Percentiles rank a stretch among this genome's conserved stretches.
These are phyloP conservation scores for Geum urbanum DNA, from an alignment of 306 rosid genomes.

Conservation along the genomic window DNA sequence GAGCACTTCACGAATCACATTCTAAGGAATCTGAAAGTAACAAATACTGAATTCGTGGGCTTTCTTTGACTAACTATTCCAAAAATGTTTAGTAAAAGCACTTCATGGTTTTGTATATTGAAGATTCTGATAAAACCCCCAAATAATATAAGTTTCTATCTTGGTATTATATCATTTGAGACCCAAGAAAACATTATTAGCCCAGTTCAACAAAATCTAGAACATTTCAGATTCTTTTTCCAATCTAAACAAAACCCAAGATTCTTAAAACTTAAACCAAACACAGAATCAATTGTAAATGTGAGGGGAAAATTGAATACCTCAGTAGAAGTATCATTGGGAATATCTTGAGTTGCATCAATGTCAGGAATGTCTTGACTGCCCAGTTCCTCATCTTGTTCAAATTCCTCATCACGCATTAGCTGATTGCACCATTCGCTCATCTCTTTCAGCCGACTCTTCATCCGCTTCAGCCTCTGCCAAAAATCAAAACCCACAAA, in stretches of 20 bases:
- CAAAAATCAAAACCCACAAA: not conserved
- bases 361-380: not conserved
- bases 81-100: too few species aligned
- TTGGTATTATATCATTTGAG: not conserved
- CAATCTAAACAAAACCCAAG: not conserved
- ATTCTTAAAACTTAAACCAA: not conserved
- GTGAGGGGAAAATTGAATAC: not conserved
- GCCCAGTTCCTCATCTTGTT: constrained; percentile 15
- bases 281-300: not conserved
- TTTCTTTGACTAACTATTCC: too few species aligned
- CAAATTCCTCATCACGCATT: constrained; percentile 24
- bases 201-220: not conserved
- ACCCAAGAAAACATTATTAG: constrained; percentile 1
- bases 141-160: not conserved
- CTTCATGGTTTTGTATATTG: too few species aligned
- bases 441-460: constrained; percentile 41
- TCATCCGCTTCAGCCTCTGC: constrained; percentile 47
- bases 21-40: not conserved
- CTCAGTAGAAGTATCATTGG: constrained; percentile 3
- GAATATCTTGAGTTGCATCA: not conserved
- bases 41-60: not conserved
- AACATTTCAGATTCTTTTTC: not conserved
- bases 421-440: constrained; percentile 42
- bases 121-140: too few species aligned
- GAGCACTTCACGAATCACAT: not conserved